A percentile compares a stretch with the other conserved stretches of the same genome.
Evolutionary conservation across 2,329 filamentous ascomycete genomes (phyloP).

Genomic region (Claviceps sp.): DNA sequence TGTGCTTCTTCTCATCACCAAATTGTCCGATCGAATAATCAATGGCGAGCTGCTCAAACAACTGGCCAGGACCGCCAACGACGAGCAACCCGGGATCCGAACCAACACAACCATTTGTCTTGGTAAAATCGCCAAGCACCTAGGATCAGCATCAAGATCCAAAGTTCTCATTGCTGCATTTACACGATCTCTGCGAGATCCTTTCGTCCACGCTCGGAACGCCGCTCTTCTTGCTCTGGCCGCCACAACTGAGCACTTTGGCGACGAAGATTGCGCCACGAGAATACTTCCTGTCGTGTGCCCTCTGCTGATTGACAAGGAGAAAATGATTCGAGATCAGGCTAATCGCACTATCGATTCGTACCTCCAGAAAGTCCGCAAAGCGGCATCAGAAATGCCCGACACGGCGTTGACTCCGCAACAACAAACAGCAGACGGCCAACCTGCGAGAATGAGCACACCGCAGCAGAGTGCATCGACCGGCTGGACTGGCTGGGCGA

Average conservation of each 20-base stretch:
- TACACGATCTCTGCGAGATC: conserved; percentile 74
- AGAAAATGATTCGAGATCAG: conserved; percentile 87
- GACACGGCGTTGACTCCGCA: conserved; percentile 65
- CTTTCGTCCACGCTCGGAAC: conserved; percentile 87
- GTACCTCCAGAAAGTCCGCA: conserved; percentile 72
- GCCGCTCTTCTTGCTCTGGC: conserved; percentile 75
- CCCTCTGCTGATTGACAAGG: conserved; percentile 80
- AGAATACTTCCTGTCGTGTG: conserved; percentile 77
- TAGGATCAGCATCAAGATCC: conserved; percentile 62
- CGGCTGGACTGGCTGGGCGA: conserved; percentile 88
- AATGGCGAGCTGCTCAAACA: conserved; percentile 88
- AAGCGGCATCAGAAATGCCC: conserved; percentile 63
- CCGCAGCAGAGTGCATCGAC: conserved; percentile 47
- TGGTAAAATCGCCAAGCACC: conserved; percentile 85
- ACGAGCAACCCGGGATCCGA: conserved; percentile 91
- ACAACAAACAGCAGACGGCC: conserved; percentile 36
- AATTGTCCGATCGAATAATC: conserved; percentile 81
- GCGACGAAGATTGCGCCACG: conserved; percentile 74
- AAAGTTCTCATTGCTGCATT: conserved; percentile 94
- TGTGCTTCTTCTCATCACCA: conserved; percentile 72
- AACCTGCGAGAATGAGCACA: conserved; percentile 63
- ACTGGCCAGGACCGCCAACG: conserved; percentile 90
- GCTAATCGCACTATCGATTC: conserved; percentile 78
- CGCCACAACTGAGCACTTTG: conserved; percentile 76
- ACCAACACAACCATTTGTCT: conserved; percentile 97